These are phyloP conservation scores for Globisporangium lucens DNA, from an alignment of 352 stramenopile genomes.

Conservation along the genomic window DNA sequence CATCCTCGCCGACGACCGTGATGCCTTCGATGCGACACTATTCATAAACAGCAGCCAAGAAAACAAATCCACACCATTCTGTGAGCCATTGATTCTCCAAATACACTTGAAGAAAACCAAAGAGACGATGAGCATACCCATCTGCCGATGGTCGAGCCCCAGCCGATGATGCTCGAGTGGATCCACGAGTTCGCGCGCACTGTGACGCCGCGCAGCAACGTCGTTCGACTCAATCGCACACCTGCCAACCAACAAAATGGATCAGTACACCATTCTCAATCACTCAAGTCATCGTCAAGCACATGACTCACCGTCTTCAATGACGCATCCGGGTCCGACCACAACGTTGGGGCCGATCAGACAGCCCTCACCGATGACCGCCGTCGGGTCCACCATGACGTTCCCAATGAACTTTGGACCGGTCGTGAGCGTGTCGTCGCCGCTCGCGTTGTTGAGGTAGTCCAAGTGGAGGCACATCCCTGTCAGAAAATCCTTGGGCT, in stretches of 20 bases:
- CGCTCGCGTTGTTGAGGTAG: constrained; percentile 44
- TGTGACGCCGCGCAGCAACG: constrained; percentile 70
- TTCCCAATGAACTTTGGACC: constrained; percentile 80
- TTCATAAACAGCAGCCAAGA: constrained; percentile 3
- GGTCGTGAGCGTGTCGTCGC: constrained; percentile 37
- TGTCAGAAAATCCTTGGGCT: constrained; percentile 88
- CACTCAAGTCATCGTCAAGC: not conserved
- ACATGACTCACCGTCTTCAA: constrained; percentile 61
- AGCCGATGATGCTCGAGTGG: constrained; percentile 88
- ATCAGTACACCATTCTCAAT: not conserved
- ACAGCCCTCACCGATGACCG: constrained; percentile 71
- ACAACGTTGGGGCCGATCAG: constrained; percentile 86
- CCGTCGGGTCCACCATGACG: constrained; percentile 81
- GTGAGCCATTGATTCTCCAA: not conserved
- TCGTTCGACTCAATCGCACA: constrained; percentile 81
- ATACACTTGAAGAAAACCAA: not conserved
- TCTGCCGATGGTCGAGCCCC: constrained; percentile 82
- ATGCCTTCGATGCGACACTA: constrained; percentile 83
- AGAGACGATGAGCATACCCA: constrained; percentile 48
- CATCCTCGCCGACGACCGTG: constrained; percentile 84
- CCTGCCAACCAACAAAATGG: constrained; percentile 26
- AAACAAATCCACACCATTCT: not conserved
- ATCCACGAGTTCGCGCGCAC: constrained; percentile 84
- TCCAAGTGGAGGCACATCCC: constrained; percentile 87
- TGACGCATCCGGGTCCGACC: constrained; percentile 75